These are phyloP conservation scores for Fusarium verticillioides DNA, from an alignment of 2,329 filamentous ascomycete species.

Conservation along the genomic window DNA sequence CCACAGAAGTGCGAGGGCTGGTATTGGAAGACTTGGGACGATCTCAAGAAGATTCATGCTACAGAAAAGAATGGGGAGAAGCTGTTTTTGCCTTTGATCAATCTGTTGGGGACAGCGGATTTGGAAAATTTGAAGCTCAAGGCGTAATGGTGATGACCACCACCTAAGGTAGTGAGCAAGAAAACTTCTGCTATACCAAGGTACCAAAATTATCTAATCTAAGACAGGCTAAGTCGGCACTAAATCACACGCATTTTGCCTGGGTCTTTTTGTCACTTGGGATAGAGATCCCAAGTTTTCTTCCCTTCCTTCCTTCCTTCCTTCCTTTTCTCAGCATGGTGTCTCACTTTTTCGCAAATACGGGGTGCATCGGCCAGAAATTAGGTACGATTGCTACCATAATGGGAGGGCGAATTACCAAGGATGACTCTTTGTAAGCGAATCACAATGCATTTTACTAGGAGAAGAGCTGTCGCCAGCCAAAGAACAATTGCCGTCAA, in stretches of 20 bases:
- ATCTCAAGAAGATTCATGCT: conserved; percentile 49
- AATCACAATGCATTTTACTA: not conserved
- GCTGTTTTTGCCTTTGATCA: conserved; percentile 49
- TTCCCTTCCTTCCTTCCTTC: rapidly evolving
- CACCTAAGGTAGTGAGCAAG: not conserved
- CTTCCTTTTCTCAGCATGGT: not conserved
- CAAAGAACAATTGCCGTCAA: not conserved
- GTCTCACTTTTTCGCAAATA: not conserved
- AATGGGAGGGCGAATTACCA: rapidly evolving
- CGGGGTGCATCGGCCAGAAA: not conserved
- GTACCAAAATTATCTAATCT: not conserved
- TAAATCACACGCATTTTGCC: too few relatives aligned
- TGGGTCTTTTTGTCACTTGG: not conserved
- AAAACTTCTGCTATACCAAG: not conserved
- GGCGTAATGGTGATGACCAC: rapidly evolving
- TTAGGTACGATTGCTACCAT: too few relatives aligned
- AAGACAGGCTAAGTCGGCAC: rapidly evolving
- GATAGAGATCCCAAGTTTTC: not conserved
- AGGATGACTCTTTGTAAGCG: rapidly evolving
- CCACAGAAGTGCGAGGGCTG: conserved; percentile 63
- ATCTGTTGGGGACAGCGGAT: conserved; percentile 43
- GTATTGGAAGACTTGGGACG: conserved; percentile 60
- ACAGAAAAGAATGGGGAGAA: conserved; percentile 30
- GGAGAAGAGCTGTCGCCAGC: not conserved
- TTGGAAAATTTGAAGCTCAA: conserved; percentile 32